Conservation (phyloP, 1,284 basidiomycete genomes). For the Pyrrhoderma lamaoense region DNA sequence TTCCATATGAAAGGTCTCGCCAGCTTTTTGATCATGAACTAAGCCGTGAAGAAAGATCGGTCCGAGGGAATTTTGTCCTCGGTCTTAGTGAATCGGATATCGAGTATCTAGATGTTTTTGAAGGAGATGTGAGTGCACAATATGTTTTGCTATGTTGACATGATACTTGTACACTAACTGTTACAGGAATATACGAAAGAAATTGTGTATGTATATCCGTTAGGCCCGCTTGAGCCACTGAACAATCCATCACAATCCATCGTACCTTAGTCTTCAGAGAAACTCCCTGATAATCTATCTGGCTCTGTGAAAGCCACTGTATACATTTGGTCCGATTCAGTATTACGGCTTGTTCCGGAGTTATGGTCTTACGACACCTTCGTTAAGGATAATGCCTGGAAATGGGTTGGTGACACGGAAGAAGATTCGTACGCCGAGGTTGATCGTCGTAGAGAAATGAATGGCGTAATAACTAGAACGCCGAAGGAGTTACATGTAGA, state of each 20-base stretch:
- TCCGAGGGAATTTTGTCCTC: slow-evolving; percentile 63
- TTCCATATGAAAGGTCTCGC: slow-evolving; percentile 45
- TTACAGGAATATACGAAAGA: slow-evolving; percentile 64
- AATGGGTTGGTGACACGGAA: slow-evolving; percentile 51
- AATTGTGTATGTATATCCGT: slow-evolving; percentile 46
- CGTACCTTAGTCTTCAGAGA: slow-evolving; percentile 34
- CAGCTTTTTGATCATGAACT: slow-evolving; percentile 40
- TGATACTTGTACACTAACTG: not conserved
- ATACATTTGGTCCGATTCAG: slow-evolving; percentile 59
- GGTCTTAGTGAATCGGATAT: slow-evolving; percentile 60
- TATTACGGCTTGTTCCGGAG: slow-evolving; percentile 42
- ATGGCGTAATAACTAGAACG: slow-evolving; percentile 21
- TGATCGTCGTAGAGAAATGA: slow-evolving; percentile 31
- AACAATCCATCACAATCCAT: slow-evolving; percentile 29
- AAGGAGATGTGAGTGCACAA: slow-evolving; percentile 59
- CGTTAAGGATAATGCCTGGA: slow-evolving; percentile 58
- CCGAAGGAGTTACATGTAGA: no score
- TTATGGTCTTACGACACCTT: slow-evolving; percentile 78
- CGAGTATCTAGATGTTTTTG: slow-evolving; percentile 61
- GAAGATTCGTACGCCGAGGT: slow-evolving; percentile 41
- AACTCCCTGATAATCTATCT: slow-evolving; percentile 35
- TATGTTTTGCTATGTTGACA: not conserved
- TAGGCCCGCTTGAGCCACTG: slow-evolving; percentile 36
- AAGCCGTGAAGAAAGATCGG: slow-evolving; percentile 41
- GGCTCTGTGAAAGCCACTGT: slow-evolving; percentile 45